Evolutionary conservation across 2,329 filamentous ascomycete genomes (phyloP).

Genomic region (Metarhizium guizhouense): DNA sequence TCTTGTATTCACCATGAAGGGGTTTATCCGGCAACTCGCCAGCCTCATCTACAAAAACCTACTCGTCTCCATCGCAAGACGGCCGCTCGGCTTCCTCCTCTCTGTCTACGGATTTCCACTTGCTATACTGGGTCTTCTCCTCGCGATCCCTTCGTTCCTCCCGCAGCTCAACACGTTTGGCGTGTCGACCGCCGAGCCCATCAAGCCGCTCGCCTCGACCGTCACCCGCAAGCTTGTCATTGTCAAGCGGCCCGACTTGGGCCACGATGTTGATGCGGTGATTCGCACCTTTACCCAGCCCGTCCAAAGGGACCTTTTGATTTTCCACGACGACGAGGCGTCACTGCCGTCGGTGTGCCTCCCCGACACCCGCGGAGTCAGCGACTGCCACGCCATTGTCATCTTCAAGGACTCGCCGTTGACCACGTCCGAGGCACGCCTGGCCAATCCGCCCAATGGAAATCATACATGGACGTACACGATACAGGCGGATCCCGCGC

Average conservation of each 20-base stretch:
- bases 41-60: neutral
- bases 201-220: constrained; percentile 12
- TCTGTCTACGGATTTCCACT: constrained; percentile 18
- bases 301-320: constrained; percentile 9
- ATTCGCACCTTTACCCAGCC: constrained; percentile 15
- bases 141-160: constrained; percentile 17
- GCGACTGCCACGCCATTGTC: constrained; percentile 19
- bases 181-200: constrained; percentile 8
- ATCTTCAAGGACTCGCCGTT: constrained; percentile 20
- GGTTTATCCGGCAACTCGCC: neutral
- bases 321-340: constrained; percentile 10
- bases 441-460: neutral
- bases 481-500: constrained; percentile 15
- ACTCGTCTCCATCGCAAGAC: neutral
- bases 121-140: constrained; percentile 19
- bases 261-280: constrained; percentile 15
- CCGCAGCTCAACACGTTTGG: constrained; percentile 8
- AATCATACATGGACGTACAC: constrained; percentile 20
- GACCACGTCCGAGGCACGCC: constrained; percentile 6
- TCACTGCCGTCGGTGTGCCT: constrained; percentile 13
- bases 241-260: constrained; percentile 13
- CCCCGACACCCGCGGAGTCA: constrained; percentile 17
- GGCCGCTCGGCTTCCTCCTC: constrained; percentile 13
- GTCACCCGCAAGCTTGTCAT: constrained; percentile 17
- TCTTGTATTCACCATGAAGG: neutral